phyloP scores from a whole-genome alignment of 805 yeast species.

The Vanderwaltozyma polyspora region DNA sequence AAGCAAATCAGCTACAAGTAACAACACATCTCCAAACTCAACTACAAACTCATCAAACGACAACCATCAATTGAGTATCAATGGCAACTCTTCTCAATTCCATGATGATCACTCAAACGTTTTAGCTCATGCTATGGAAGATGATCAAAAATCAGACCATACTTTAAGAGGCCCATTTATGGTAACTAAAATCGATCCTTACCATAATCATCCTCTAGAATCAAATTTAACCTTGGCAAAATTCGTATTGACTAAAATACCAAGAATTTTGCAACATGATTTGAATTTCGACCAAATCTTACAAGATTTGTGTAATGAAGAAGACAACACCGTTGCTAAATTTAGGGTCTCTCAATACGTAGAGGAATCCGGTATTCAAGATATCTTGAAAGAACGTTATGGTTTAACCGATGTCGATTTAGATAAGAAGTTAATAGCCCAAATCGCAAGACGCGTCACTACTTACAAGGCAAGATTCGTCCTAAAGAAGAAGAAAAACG shows the following conservation, averaged over 20 bases:
- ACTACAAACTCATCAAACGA: conserved; percentile 4
- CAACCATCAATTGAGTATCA: conserved; percentile 4
- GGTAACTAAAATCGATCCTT: conserved; percentile 27
- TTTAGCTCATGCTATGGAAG: background rate
- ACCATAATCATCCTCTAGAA: conserved; percentile 27
- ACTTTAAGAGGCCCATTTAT: conserved; percentile 23
- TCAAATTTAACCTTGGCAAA: conserved; percentile 22
- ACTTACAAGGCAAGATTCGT: conserved; percentile 28
- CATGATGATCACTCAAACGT: background rate
- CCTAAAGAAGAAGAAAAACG: conserved; percentile 24
- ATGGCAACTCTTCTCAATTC: background rate
- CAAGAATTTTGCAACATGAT: conserved; percentile 25
- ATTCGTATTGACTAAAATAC: conserved; percentile 26
- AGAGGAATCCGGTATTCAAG: conserved; percentile 24
- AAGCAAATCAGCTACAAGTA: background rate
- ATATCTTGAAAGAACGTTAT: conserved; percentile 22
- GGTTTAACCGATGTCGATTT: conserved; percentile 22
- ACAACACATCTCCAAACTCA: background rate
- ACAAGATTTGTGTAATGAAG: conserved; percentile 23
- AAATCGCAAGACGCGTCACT: conserved; percentile 26
- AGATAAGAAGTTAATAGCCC: conserved; percentile 21
- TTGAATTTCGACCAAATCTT: conserved; percentile 25
- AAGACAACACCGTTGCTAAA: conserved; percentile 22
- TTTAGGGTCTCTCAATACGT: conserved; percentile 26
- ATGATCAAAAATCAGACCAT: background rate